These are phyloP conservation scores for Harringtonia aguacate DNA, from an alignment of 2,329 filamentous ascomycete genomes.

Conservation along the genomic window DNA sequence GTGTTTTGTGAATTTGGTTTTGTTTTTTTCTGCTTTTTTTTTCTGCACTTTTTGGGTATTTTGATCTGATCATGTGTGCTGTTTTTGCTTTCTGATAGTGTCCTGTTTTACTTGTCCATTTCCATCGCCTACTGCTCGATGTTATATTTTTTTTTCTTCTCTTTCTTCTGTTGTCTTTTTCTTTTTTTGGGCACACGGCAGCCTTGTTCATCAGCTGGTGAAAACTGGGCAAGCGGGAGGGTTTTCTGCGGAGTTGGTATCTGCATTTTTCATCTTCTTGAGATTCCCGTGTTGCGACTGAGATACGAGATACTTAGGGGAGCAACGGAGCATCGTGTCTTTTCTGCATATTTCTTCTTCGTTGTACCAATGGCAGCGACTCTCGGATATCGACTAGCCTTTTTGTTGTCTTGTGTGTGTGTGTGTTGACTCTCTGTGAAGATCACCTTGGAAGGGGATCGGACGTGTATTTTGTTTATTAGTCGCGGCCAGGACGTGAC, in stretches of 20 bases:
- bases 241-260: slow-evolving; percentile 12
- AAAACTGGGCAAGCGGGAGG: slow-evolving; percentile 7
- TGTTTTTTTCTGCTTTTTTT: neutral
- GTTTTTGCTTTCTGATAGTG: neutral
- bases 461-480: neutral
- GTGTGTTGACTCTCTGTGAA: neutral
- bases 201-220: slow-evolving; percentile 1
- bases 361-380: slow-evolving; percentile 7
- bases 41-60: neutral
- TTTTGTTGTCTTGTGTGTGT: neutral
- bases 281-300: slow-evolving; percentile 12
- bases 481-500: neutral
- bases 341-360: slow-evolving; percentile 6
- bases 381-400: slow-evolving; percentile 3
- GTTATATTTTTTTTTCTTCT: neutral
- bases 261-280: slow-evolving; percentile 3
- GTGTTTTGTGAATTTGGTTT: neutral
- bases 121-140: no score
- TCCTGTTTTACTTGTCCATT: no score
- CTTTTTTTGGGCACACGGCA: slow-evolving; percentile 3
- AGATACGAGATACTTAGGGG: slow-evolving; percentile 5
- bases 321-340: slow-evolving; percentile 8
- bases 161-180: neutral
- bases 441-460: neutral
- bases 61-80: no score